Evolutionary conservation across 805 yeast genomes (phyloP).

Genomic region (Lachancea mirantina): DNA sequence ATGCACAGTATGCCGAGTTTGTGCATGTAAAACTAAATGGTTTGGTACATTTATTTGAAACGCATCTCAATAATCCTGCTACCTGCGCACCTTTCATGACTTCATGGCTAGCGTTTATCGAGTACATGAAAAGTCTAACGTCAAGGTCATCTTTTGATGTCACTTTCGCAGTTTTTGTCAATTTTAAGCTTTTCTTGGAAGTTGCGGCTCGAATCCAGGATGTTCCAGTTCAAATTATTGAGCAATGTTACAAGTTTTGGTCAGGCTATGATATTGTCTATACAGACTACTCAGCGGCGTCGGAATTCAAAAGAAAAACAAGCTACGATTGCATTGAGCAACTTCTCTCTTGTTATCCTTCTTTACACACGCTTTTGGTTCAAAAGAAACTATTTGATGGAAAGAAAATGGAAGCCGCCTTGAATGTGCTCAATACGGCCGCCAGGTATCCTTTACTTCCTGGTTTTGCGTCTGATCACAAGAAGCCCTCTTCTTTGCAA

Average conservation of each 20-base stretch:
- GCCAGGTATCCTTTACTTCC: constrained; percentile 70
- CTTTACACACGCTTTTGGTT: constrained; percentile 36
- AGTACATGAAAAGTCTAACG: constrained; percentile 40
- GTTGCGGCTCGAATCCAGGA: constrained; percentile 35
- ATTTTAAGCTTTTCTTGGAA: constrained; percentile 48
- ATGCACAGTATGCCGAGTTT: constrained; percentile 53
- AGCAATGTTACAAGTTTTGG: constrained; percentile 47
- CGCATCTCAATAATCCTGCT: constrained; percentile 39
- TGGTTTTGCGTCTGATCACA: constrained; percentile 45
- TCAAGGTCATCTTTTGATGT: constrained; percentile 36
- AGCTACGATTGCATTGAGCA: constrained; percentile 59
- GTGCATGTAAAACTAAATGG: constrained; percentile 58
- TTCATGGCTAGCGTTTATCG: constrained; percentile 54
- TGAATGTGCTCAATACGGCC: constrained; percentile 55
- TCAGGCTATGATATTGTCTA: constrained; percentile 38
- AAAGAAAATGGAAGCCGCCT: constrained; percentile 39
- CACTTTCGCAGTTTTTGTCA: constrained; percentile 42
- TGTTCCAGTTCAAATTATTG: constrained; percentile 27
- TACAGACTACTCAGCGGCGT: constrained; percentile 30
- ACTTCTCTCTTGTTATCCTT: constrained; percentile 46
- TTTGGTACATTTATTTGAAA: constrained; percentile 50
- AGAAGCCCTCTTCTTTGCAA: constrained; percentile 60
- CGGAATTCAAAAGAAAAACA: constrained; percentile 20
- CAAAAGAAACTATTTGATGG: constrained; percentile 29
- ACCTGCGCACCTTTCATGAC: constrained; percentile 16